Evolutionary conservation across 257 asterid genomes (phyloP).

Genomic region (Voacanga thouarsii): DNA sequence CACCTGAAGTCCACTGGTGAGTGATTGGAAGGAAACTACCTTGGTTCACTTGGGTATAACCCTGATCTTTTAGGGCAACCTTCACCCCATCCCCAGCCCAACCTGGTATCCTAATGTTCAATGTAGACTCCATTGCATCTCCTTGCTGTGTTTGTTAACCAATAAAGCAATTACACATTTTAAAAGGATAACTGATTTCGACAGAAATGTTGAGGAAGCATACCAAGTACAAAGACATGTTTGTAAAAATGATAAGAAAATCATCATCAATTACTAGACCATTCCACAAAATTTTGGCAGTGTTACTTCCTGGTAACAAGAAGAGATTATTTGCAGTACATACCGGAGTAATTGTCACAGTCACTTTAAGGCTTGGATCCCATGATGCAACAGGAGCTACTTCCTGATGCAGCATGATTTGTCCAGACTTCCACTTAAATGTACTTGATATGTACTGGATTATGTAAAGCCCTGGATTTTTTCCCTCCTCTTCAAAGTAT

Average conservation of each 20-base stretch:
- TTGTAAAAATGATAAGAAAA: too few relatives aligned
- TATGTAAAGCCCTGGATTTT: constrained; percentile 53
- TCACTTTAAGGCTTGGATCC: constrained; percentile 39
- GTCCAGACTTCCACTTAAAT: constrained; percentile 57
- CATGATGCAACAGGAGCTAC: constrained; percentile 57
- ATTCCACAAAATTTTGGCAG: too few relatives aligned
- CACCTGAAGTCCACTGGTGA: constrained; percentile 23
- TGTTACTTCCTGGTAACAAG: too few relatives aligned
- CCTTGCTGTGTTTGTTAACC: background rate
- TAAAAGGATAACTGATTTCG: background rate
- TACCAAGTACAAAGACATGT: too few relatives aligned
- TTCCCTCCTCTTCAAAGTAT: constrained; percentile 65
- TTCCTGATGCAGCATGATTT: constrained; percentile 39
- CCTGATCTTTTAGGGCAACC: background rate
- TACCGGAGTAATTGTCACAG: background rate
- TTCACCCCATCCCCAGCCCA: background rate
- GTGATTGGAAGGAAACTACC: constrained; percentile 38
- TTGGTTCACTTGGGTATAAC: background rate
- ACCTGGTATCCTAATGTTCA: constrained; percentile 8
- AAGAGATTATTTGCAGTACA: background rate
- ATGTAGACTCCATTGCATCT: background rate
- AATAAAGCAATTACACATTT: too few relatives aligned
- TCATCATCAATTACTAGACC: too few relatives aligned
- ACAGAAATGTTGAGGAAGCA: too few relatives aligned
- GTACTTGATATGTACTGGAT: constrained; percentile 79